Percentiles rank a stretch among this genome's conserved stretches.
Conservation (phyloP, 164 flowering plant genomes). For the Magnolia kwangsiensis region DNA sequence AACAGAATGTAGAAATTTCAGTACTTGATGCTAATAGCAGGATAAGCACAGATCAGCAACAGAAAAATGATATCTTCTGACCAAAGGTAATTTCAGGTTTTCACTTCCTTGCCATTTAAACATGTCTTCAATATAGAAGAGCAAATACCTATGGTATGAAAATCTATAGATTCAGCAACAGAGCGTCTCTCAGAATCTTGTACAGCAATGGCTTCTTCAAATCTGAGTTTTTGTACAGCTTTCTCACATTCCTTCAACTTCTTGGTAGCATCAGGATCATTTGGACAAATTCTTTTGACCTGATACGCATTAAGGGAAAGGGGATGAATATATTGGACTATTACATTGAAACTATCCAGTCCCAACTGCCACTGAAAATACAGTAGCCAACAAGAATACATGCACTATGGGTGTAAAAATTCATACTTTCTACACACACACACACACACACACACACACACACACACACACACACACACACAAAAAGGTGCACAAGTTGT, state of each 20-base stretch:
- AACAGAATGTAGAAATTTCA: slow-evolving; percentile 7
- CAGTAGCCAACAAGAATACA: background rate
- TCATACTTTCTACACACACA: background rate
- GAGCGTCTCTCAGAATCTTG: slow-evolving; percentile 60
- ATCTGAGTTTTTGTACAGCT: slow-evolving; percentile 89
- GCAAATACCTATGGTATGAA: slow-evolving; percentile 65
- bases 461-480: too few species aligned
- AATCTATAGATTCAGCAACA: slow-evolving; percentile 79
- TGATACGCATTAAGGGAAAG: slow-evolving; percentile 16
- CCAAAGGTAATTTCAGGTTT: slow-evolving; percentile 1
- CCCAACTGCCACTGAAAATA: background rate
- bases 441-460: too few species aligned
- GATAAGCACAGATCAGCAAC: background rate
- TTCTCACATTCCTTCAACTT: slow-evolving; percentile 97
- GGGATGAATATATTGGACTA: background rate
- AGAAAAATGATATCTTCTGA: background rate
- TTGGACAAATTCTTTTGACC: slow-evolving; percentile 86
- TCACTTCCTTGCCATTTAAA: background rate
- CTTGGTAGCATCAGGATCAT: slow-evolving; percentile 93
- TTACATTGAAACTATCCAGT: background rate
- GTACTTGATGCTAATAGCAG: background rate
- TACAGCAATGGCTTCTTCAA: slow-evolving; percentile 93
- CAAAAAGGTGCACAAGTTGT: too few species aligned
- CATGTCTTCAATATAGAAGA: background rate
- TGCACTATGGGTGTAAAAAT: background rate